These are phyloP conservation scores for Mychonastes homosphaera DNA, from an alignment of 139 green algal genomes.

Conservation along the genomic window DNA sequence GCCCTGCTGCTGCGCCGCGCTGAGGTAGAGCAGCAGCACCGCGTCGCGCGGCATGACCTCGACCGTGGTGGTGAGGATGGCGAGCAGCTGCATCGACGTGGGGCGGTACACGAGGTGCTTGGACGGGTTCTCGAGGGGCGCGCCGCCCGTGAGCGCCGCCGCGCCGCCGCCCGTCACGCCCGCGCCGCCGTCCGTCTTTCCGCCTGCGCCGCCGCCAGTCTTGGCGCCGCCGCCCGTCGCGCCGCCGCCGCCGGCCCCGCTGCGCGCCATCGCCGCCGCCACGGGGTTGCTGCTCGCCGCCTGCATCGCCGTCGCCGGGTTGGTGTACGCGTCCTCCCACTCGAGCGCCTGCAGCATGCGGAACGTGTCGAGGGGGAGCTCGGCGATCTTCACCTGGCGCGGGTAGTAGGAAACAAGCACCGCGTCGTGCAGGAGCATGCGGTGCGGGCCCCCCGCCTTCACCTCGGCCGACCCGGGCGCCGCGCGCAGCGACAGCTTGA, in stretches of 20 bases:
- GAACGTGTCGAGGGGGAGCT: conserved; percentile 59
- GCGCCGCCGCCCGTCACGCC: neutral
- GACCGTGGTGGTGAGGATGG: conserved; percentile 31
- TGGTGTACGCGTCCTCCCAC: conserved; percentile 36
- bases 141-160: neutral
- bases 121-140: conserved; percentile 25
- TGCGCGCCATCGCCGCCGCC: neutral
- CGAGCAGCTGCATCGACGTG: conserved; percentile 37
- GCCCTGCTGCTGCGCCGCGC: neutral
- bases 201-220: neutral
- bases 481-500: conserved; percentile 14
- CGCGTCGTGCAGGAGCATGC: conserved; percentile 33
- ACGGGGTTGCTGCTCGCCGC: neutral
- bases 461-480: conserved; percentile 14
- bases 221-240: neutral
- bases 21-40: conserved; percentile 15
- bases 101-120: conserved; percentile 53
- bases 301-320: neutral
- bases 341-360: conserved; percentile 59
- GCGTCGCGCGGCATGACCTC: conserved; percentile 30
- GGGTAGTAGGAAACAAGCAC: conserved; percentile 41
- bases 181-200: neutral
- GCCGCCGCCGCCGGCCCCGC: neutral
- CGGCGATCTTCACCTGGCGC: conserved; percentile 57
- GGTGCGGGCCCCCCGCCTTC: conserved; percentile 14